These are phyloP conservation scores for Chytridium lagenaria DNA, from an alignment of 371 early-diverging fungal genomes.

Conservation along the genomic window DNA sequence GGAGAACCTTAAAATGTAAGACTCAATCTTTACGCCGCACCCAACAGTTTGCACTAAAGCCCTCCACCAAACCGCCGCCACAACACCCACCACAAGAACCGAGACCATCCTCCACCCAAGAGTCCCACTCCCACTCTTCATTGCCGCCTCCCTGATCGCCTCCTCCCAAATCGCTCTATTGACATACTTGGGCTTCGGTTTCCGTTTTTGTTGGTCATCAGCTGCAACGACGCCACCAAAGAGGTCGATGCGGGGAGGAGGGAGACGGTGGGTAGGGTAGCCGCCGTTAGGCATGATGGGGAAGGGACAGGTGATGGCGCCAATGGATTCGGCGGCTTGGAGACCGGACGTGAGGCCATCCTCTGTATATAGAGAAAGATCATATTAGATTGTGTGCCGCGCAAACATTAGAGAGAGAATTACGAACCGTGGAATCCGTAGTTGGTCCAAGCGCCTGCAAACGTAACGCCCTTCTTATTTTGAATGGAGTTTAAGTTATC, in stretches of 20 bases:
- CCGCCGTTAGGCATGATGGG: slow-evolving; percentile 57
- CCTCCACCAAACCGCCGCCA: too few relatives aligned
- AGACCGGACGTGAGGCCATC: slow-evolving; percentile 66
- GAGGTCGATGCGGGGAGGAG: slow-evolving; percentile 17
- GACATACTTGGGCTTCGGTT: background rate
- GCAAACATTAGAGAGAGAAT: too few relatives aligned
- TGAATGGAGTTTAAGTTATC: slow-evolving; percentile 48
- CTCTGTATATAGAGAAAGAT: slow-evolving; percentile 35
- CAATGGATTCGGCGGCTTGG: slow-evolving; percentile 56
- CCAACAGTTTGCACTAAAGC: too few relatives aligned
- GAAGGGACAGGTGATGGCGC: slow-evolving; percentile 61
- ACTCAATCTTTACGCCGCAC: too few relatives aligned
- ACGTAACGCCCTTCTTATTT: slow-evolving; percentile 40
- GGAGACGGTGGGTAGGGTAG: slow-evolving; percentile 47
- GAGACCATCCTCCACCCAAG: background rate
- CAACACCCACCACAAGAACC: background rate
- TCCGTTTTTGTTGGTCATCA: background rate
- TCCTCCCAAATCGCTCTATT: background rate
- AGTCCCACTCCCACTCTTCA: background rate
- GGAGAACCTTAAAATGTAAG: too few relatives aligned
- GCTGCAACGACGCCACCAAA: background rate
- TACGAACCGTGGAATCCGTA: slow-evolving; percentile 66
- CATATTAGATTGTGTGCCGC: too few relatives aligned
- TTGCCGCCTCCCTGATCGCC: slow-evolving; percentile 3
- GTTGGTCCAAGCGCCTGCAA: slow-evolving; percentile 68